Evolutionary conservation across 2,329 filamentous ascomycete species (phyloP).

Genomic region (Calonectria pseudoreteaudii): DNA sequence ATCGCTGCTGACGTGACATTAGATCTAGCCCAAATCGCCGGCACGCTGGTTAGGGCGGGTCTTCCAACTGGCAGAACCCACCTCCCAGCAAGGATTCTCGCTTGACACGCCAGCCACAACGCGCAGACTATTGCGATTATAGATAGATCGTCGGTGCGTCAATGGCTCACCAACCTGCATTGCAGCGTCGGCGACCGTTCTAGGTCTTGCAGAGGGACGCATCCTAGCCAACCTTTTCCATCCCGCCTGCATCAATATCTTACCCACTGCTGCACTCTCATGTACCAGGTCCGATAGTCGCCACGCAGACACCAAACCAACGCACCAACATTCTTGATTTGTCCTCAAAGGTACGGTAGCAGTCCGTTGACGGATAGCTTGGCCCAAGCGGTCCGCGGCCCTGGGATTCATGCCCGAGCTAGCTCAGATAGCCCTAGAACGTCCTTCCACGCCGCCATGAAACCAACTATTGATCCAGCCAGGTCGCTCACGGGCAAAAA

Average conservation of each 20-base stretch:
- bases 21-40: constrained; percentile 33
- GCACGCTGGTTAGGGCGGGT: constrained; percentile 25
- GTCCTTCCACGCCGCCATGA: constrained; percentile 23
- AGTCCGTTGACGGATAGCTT: constrained; percentile 29
- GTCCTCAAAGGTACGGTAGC: constrained; percentile 23
- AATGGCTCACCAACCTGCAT: constrained; percentile 12
- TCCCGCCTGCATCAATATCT: constrained; percentile 5
- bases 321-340: constrained; percentile 21
- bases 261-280: not conserved
- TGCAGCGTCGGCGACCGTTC: not conserved
- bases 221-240: not conserved
- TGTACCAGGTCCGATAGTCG: not conserved
- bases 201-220: not conserved
- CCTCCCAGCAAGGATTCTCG: constrained; percentile 11
- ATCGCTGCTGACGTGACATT: constrained; percentile 20
- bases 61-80: constrained; percentile 26
- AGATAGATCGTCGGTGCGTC: constrained; percentile 7
- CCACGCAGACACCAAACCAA: not conserved
- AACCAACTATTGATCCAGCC: constrained; percentile 24
- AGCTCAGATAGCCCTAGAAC: constrained; percentile 28
- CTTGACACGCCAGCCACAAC: constrained; percentile 19
- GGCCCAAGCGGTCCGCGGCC: constrained; percentile 32
- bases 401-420: constrained; percentile 17
- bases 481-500: constrained; percentile 29
- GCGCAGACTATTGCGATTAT: not conserved